phyloP scores from a whole-genome alignment of 345 rosid genomes.

The Eucalyptus cloeziana region DNA sequence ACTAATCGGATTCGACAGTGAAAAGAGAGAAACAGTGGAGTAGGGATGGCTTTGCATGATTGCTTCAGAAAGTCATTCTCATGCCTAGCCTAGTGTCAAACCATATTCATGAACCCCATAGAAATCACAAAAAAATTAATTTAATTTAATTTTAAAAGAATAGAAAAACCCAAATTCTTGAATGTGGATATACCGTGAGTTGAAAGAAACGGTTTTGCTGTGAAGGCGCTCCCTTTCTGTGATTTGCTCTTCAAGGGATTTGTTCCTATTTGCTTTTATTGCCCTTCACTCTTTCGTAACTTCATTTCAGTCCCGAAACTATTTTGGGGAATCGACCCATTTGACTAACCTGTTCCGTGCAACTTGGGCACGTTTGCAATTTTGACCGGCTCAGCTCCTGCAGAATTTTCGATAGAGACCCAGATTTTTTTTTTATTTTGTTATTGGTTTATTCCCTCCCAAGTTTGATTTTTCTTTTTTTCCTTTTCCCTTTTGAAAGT shows the following conservation, averaged over 20 bases:
- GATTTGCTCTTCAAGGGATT: not conserved
- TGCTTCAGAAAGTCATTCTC: not conserved
- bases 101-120: not conserved
- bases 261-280: not conserved
- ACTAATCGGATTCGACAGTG: not conserved
- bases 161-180: not conserved
- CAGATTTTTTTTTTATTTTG: not conserved
- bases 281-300: not conserved
- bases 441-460: not conserved
- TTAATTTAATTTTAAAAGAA: not conserved
- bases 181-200: not conserved
- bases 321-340: not conserved
- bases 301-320: not conserved
- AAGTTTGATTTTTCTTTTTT: not conserved
- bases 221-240: not conserved
- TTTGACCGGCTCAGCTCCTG: not conserved
- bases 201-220: not conserved
- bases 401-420: not conserved
- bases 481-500: not conserved
- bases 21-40: not conserved
- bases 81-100: not conserved
- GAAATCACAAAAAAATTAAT: not conserved
- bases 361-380: not conserved
- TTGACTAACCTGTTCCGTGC: not conserved
- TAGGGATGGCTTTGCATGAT: not conserved